phyloP scores from a whole-genome alignment of 73 alveolate species.

The Tetrahymena malaccensis region DNA sequence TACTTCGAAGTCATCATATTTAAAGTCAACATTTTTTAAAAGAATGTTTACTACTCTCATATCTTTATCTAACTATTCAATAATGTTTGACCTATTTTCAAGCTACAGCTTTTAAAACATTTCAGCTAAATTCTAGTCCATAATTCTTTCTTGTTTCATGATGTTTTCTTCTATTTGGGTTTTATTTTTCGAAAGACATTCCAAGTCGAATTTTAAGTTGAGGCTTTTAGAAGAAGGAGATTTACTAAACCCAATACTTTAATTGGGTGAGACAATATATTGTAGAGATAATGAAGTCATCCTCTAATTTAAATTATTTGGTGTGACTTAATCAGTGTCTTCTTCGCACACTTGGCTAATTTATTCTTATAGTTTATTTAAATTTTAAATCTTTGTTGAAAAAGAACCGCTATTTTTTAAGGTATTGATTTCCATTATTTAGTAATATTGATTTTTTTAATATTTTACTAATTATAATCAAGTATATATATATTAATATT shows the following conservation, averaged over 20 bases:
- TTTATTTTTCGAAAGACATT: neutral
- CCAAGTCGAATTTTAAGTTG: neutral
- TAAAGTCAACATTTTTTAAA: slow-evolving; percentile 6
- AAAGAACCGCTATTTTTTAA: neutral
- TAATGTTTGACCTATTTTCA: neutral
- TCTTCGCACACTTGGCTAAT: neutral
- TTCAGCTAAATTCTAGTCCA: neutral
- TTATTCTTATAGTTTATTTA: neutral
- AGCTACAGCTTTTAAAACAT: neutral
- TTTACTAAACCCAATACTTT: neutral
- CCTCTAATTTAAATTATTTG: neutral
- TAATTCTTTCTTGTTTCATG: neutral
- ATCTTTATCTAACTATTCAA: neutral
- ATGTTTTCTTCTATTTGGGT: neutral
- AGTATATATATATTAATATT: neutral
- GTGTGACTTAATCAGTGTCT: neutral
- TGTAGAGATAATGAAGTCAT: neutral
- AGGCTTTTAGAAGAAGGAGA: neutral
- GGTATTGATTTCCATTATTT: neutral
- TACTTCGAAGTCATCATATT: slow-evolving; percentile 29
- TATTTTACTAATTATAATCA: neutral
- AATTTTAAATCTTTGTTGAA: neutral
- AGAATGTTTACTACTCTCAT: neutral
- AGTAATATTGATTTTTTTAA: neutral
- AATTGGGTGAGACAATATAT: neutral